Evolutionary conservation across 2,329 filamentous ascomycete genomes (phyloP).

Genomic region (Penicillium freii): DNA sequence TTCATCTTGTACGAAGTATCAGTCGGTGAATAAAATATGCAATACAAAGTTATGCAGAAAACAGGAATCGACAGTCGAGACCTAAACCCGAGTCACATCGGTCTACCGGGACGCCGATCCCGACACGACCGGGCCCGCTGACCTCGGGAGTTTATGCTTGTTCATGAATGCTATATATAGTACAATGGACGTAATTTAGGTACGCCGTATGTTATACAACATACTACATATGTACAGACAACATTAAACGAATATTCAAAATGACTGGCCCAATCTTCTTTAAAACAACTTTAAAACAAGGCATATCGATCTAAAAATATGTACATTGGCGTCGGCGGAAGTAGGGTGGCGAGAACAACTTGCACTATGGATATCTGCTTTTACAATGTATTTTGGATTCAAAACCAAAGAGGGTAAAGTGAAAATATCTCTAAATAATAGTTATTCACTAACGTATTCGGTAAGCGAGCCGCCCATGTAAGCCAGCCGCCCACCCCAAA

Average conservation of each 20-base stretch:
- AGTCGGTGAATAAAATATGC: neutral
- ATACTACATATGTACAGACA: neutral
- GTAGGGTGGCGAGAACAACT: neutral
- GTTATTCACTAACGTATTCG: neutral
- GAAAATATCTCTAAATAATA: neutral
- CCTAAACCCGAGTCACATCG: neutral
- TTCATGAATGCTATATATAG: neutral
- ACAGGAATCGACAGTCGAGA: neutral
- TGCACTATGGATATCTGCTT: neutral
- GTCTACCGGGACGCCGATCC: slow-evolving; percentile 1
- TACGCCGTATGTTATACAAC: neutral
- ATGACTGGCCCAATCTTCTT: neutral
- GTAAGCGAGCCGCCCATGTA: no score
- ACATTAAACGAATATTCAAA: neutral
- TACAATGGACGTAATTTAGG: neutral
- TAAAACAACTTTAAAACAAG: neutral
- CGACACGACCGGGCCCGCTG: neutral
- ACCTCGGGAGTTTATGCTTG: neutral
- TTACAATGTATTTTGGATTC: no score
- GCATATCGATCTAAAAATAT: neutral
- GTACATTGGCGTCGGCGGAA: neutral
- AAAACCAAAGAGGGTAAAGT: neutral
- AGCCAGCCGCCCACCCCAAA: no score
- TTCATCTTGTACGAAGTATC: neutral
- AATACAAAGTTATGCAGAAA: neutral